Evolutionary conservation across 257 asterid genomes (phyloP).

Genomic region (Solanum pimpinellifolium): DNA sequence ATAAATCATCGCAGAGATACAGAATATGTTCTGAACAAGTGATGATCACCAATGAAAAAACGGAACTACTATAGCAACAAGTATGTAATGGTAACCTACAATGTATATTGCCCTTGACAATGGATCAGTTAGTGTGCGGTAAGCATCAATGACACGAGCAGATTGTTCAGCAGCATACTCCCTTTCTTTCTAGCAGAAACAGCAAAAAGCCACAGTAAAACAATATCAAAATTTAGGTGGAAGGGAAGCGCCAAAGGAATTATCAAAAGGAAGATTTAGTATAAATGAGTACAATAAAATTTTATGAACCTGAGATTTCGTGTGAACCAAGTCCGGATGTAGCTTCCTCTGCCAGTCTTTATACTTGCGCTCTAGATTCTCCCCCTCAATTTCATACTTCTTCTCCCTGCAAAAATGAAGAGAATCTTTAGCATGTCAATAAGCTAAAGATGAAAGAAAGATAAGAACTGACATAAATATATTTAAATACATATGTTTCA

Average conservation of each 20-base stretch:
- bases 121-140: conserved; percentile 70
- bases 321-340: conserved; percentile 94
- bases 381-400: conserved; percentile 40
- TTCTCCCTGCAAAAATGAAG: conserved; percentile 37
- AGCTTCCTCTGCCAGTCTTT: conserved; percentile 97
- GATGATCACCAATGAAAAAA: not conserved
- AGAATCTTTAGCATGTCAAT: not conserved
- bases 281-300: not conserved
- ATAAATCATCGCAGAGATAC: not conserved
- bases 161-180: conserved; percentile 95
- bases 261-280: not conserved
- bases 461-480: not conserved
- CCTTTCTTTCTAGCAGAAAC: conserved; percentile 55
- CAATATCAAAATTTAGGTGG: not conserved
- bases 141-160: conserved; percentile 80
- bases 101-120: conserved; percentile 70
- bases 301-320: conserved; percentile 59
- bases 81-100: conserved; percentile 30
- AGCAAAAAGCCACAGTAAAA: not conserved
- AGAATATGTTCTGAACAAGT: not conserved
- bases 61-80: not conserved
- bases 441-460: not conserved
- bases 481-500: not conserved
- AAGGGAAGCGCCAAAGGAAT: not conserved
- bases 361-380: conserved; percentile 60